These are phyloP conservation scores for Isoetes engelmannii DNA, from an alignment of 83 land plant genomes.

Conservation along the genomic window DNA sequence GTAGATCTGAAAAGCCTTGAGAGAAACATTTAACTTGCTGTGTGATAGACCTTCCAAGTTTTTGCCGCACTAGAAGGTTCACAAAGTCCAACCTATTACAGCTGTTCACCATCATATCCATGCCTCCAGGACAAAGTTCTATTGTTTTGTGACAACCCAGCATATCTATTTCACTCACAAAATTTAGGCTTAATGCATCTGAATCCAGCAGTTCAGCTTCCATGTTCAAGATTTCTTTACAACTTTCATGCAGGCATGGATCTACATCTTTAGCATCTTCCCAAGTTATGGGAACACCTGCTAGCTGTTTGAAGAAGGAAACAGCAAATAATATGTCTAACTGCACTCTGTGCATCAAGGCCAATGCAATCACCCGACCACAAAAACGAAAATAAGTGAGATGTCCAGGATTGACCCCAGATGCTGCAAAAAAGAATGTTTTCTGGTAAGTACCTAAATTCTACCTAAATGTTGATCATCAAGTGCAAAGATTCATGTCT, in stretches of 20 bases:
- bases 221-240: conserved; percentile 76
- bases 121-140: conserved; percentile 79
- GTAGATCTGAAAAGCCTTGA: conserved; percentile 71
- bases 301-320: conserved; percentile 70
- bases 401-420: conserved; percentile 77
- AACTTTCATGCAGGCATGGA: conserved; percentile 63
- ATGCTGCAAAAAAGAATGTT: conserved; percentile 46
- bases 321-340: conserved; percentile 71
- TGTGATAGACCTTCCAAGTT: conserved; percentile 51
- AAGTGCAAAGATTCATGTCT: too few species aligned
- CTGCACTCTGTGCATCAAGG: conserved; percentile 88
- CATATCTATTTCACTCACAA: conserved; percentile 69
- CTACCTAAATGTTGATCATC: too few species aligned
- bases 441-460: background rate
- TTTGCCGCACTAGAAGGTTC: conserved; percentile 55
- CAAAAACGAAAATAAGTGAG: conserved; percentile 75
- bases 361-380: conserved; percentile 85
- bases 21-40: conserved; percentile 63
- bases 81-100: conserved; percentile 57
- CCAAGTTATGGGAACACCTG: conserved; percentile 47
- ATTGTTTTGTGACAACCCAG: conserved; percentile 54
- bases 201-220: conserved; percentile 60
- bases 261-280: conserved; percentile 84
- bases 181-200: conserved; percentile 76
- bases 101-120: conserved; percentile 56